These are phyloP conservation scores for Schizothecium vesticola DNA, from an alignment of 495 filamentous ascomycete genomes.

Conservation along the genomic window DNA sequence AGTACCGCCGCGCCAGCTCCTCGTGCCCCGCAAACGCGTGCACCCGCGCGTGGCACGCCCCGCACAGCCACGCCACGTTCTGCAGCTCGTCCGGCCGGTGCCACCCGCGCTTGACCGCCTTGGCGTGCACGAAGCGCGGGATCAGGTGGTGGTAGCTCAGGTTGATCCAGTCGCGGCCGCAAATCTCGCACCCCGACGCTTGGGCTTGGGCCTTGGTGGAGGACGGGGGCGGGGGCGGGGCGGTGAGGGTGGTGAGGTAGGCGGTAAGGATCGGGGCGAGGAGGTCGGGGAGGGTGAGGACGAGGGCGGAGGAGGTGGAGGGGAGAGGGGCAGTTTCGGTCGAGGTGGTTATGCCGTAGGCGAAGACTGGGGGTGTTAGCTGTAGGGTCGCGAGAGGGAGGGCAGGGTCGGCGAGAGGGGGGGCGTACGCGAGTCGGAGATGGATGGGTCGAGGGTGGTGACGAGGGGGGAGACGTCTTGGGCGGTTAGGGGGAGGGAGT, in stretches of 20 bases:
- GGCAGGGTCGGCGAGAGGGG: background rate
- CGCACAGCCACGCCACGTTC: conserved; percentile 84
- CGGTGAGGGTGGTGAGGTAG: conserved; percentile 51
- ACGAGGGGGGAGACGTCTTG: conserved; percentile 28
- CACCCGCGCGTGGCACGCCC: conserved; percentile 82
- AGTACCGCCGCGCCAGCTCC: conserved; percentile 69
- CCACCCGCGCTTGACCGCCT: conserved; percentile 76
- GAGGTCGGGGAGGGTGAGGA: conserved; percentile 39
- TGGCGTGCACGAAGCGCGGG: conserved; percentile 69
- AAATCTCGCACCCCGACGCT: conserved; percentile 67
- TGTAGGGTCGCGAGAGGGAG: no score
- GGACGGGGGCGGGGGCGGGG: conserved; percentile 56
- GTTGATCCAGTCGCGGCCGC: conserved; percentile 69
- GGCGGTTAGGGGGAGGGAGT: conserved; percentile 44
- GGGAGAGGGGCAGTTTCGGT: conserved; percentile 27
- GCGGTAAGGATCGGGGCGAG: conserved; percentile 54
- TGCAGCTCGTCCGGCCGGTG: conserved; percentile 68
- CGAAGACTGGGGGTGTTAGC: conserved; percentile 32
- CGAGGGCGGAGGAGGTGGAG: background rate
- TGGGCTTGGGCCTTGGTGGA: conserved; percentile 42
- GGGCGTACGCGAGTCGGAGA: conserved; percentile 52
- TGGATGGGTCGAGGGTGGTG: conserved; percentile 33
- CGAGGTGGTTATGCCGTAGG: conserved; percentile 52
- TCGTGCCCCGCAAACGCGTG: conserved; percentile 73
- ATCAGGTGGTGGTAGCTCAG: conserved; percentile 84